Conservation (phyloP, 2,329 filamentous ascomycete genomes). For the Ceratocystis huliohia region DNA sequence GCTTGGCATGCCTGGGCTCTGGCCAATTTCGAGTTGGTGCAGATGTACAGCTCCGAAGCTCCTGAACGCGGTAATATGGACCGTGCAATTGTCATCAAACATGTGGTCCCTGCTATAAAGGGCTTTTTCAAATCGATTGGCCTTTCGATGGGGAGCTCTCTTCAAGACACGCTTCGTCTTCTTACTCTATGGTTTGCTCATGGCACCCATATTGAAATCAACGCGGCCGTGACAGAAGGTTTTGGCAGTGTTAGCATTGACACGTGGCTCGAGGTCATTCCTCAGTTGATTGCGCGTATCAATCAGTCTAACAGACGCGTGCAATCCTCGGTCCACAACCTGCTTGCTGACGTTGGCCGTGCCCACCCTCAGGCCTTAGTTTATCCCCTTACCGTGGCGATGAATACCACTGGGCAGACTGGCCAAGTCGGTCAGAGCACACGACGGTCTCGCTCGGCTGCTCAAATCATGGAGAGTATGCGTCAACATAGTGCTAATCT, state of each 20-base stretch:
- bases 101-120: slow-evolving; percentile 86
- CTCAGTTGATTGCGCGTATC: slow-evolving; percentile 91
- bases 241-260: slow-evolving; percentile 88
- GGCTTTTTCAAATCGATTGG: slow-evolving; percentile 98
- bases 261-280: slow-evolving; percentile 97
- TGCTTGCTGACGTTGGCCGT: slow-evolving; percentile 84
- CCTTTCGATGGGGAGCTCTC: slow-evolving; percentile 75
- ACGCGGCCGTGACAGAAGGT: slow-evolving; percentile 74
- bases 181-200: slow-evolving; percentile 95
- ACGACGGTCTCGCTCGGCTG: slow-evolving; percentile 73
- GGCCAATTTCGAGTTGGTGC: slow-evolving; percentile 97
- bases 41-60: slow-evolving; percentile 36
- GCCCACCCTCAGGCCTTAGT: slow-evolving; percentile 92
- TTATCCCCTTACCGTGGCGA: slow-evolving; percentile 91
- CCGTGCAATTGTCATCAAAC: slow-evolving; percentile 59
- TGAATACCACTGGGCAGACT: slow-evolving; percentile 56
- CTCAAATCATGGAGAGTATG: slow-evolving; percentile 96
- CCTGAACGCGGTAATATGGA: slow-evolving; percentile 34
- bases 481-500: slow-evolving; percentile 82
- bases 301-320: slow-evolving; percentile 88
- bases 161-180: slow-evolving; percentile 87
- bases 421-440: slow-evolving; percentile 44
- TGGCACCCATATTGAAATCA: slow-evolving; percentile 78
- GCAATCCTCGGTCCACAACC: slow-evolving; percentile 77
- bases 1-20: slow-evolving; percentile 98